Conservation (phyloP, 495 filamentous ascomycete genomes). For the Penicillium ochrochloron region DNA sequence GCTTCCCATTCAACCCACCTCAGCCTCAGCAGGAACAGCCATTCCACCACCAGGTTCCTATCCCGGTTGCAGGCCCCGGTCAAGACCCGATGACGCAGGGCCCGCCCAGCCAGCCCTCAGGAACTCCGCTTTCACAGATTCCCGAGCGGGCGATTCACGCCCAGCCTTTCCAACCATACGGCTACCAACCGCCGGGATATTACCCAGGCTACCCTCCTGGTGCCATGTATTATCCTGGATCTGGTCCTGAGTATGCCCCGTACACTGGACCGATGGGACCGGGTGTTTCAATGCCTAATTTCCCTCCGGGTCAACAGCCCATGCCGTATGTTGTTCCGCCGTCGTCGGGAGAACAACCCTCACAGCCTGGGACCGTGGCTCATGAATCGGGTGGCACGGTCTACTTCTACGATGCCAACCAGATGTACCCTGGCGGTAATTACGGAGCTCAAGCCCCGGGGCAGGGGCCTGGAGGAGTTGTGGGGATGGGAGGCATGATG, state of each 20-base stretch:
- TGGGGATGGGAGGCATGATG: conserved; percentile 82
- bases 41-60: conserved; percentile 89
- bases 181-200: conserved; percentile 63
- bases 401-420: conserved; percentile 85
- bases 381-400: conserved; percentile 95
- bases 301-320: conserved; percentile 51
- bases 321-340: conserved; percentile 51
- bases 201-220: conserved; percentile 64
- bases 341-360: conserved; percentile 48
- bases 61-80: conserved; percentile 62
- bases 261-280: conserved; percentile 55
- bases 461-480: conserved; percentile 57
- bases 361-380: conserved; percentile 73
- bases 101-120: conserved; percentile 76
- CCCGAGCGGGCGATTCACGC: conserved; percentile 94
- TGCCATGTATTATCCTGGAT: conserved; percentile 57
- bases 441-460: conserved; percentile 52
- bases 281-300: conserved; percentile 58
- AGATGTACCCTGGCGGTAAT: conserved; percentile 61
- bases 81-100: conserved; percentile 63
- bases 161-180: conserved; percentile 84
- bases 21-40: conserved; percentile 79
- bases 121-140: conserved; percentile 92
- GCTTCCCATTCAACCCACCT: conserved; percentile 67
- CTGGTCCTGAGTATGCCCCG: conserved; percentile 41